A percentile compares a stretch with the other conserved stretches of the same genome.
Conservation (phyloP, 257 asterid genomes). For the Galeopsis tetrahit region DNA sequence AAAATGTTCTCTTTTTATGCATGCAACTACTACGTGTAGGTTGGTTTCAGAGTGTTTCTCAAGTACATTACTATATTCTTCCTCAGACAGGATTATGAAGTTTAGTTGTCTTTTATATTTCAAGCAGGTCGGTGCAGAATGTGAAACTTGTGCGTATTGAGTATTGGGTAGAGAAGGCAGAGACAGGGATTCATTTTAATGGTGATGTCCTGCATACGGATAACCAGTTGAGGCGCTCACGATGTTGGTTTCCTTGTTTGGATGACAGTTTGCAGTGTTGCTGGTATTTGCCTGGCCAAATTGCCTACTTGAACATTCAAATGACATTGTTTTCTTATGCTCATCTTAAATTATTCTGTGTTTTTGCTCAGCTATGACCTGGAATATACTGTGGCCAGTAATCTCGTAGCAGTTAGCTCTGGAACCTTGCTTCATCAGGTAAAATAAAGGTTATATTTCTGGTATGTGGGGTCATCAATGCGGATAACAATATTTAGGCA, state of each 20-base stretch:
- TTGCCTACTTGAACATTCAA: slow-evolving; percentile 25
- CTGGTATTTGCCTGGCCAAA: slow-evolving; percentile 58
- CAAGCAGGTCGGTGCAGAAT: slow-evolving; percentile 81
- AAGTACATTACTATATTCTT: slow-evolving; percentile 25
- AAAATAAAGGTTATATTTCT: slow-evolving; percentile 30
- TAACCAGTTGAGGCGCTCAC: slow-evolving; percentile 96
- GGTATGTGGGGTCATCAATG: slow-evolving; percentile 1
- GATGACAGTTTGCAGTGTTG: slow-evolving; percentile 91
- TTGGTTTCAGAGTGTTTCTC: slow-evolving; percentile 9
- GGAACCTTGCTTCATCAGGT: slow-evolving; percentile 98
- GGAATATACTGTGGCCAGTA: slow-evolving; percentile 93
- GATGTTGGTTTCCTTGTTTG: slow-evolving; percentile 99
- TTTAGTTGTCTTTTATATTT: slow-evolving; percentile 48
- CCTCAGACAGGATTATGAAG: slow-evolving; percentile 36
- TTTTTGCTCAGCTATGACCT: slow-evolving; percentile 75
- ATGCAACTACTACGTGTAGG: slow-evolving; percentile 21
- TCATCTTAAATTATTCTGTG: slow-evolving; percentile 38
- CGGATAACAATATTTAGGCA: slow-evolving; percentile 17
- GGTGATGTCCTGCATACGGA: slow-evolving; percentile 81
- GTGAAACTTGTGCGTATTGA: slow-evolving; percentile 79
- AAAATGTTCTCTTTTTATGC: slow-evolving; percentile 11
- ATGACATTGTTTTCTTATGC: slow-evolving; percentile 15
- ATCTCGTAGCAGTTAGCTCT: slow-evolving; percentile 90
- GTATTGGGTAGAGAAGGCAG: slow-evolving; percentile 99
- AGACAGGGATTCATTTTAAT: slow-evolving; percentile 90